Evolutionary conservation across 129 eudicot genomes (phyloP), one percentile per base, ranked within the genome.

Genomic region (Pseudognaphalium luteoalbum): DNA sequence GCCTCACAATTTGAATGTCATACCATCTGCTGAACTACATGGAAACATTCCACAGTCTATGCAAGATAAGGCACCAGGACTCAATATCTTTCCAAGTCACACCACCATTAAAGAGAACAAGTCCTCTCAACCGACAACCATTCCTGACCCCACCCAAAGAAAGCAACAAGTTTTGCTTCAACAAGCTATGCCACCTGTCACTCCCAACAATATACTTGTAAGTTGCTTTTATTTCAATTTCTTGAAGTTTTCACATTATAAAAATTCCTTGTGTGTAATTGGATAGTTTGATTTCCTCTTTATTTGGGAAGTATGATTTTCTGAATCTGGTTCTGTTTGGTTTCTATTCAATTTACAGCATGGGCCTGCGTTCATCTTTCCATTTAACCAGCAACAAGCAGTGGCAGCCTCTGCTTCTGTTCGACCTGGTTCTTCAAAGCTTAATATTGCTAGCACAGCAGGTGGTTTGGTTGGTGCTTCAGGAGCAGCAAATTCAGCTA

Each of bases 361-460:
- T 83, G 97, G 88, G 12, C 99, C 99, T 37, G 86, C 96, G 30
- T 86, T 91, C 71, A 89, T 91, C 72, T 94, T 94, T 82, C 96
- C 95, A 0, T 77, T 95, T 78, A 88, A 83, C 68, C 99, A 95
- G 87, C 99, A 95, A 67, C 99, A 87, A 70, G 90, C 91, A 6
- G 89, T 90, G 2, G 86, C 83, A 30, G 93, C 88, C 16, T 86
- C 92, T 42, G 92, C 90, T 35, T 77, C 93, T 77, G 86, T 83
- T 19, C 79, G 96, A 15, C 93, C 92, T 20, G 82, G 81, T 63
- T 64, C 91, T 4, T 75, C 81, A 3, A 89, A 88, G 81, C 44
- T 73, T 57, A 67, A 84, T 57, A 67, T 81, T 39, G 73, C 87
- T 6, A 57, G 85, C 28, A 15, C 82, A 15, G n/a, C 80, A 12